phyloP scores from a whole-genome alignment of 2,329 filamentous ascomycete species.

The Penicillium vulpinum region DNA sequence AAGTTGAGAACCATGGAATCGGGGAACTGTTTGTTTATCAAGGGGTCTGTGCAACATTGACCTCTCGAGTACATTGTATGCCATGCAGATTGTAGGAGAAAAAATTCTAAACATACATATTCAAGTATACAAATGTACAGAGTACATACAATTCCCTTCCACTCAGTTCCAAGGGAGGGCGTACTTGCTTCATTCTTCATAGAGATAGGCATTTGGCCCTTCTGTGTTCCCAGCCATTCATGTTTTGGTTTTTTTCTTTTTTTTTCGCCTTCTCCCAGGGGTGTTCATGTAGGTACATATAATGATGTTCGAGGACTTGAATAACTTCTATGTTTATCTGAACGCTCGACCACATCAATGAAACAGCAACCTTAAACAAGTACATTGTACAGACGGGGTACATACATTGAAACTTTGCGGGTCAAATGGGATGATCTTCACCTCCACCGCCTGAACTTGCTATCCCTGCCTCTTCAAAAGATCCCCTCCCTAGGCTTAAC shows the following conservation, averaged over 20 bases:
- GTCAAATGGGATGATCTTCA: conserved; percentile 16
- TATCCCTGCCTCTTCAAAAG: conserved; percentile 23
- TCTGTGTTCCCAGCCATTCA: neutral
- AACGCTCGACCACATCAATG: neutral
- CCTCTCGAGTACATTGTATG: conserved; percentile 10
- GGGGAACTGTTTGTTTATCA: neutral
- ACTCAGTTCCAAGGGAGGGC: neutral
- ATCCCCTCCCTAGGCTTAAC: conserved; percentile 6
- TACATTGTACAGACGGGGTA: neutral
- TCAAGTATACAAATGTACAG: neutral
- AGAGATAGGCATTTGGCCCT: neutral
- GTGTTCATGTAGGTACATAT: neutral
- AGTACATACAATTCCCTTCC: neutral
- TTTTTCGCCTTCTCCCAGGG: neutral
- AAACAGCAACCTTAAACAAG: neutral
- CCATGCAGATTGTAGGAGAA: conserved; percentile 1
- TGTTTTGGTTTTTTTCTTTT: too few species aligned
- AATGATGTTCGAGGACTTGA: neutral
- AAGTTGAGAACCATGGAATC: neutral
- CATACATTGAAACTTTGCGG: neutral
- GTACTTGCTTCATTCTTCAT: neutral
- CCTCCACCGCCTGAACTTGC: conserved; percentile 26
- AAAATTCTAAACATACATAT: neutral
- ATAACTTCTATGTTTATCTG: neutral
- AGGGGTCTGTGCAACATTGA: conserved; percentile 14